Base-by-base conservation (phyloP, 176 grass and related monocot genomes). In the Eragrostis nindensis region DNA sequence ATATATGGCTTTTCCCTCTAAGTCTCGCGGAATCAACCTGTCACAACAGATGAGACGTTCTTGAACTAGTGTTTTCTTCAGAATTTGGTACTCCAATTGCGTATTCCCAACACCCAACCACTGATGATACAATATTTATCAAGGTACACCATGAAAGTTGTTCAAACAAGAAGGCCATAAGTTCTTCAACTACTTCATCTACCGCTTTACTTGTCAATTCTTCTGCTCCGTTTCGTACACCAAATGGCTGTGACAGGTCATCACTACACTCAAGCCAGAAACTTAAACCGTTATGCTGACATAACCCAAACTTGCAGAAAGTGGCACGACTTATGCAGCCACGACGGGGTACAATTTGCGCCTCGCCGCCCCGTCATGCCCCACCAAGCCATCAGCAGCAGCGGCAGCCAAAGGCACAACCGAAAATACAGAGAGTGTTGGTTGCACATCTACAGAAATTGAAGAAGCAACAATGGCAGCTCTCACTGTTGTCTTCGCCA, bases 181-280 rank as follows among this genome's bases (percentile, higher is more conserved):
- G 49, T 87, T 84, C 75, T 67, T 88, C 86, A 84, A 55, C 81
- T 4, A 80, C 86, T 52, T 80, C 81, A 88, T 32, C 70, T 80
- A 80, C 86, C 81, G 42, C 29, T 40, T 53, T 66, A 29, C 60
- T 24, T 7, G 27, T 60, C 74, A 11, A 64, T n/a, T 36, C 42
- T 21, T 62, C 68, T 3, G 11, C 68, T 68, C 47, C 10, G 5
- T 78, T 66, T 16, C 49, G 41, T 47, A 13, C 12, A 61, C 57
- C 6, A 13, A n/a, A 17, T 62, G 62, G 48, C 67, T 26, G 49
- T 61, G 43, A 64, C 63, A 21, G 18, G 39, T 66, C 75, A 42
- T 68, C 74, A 80, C 80, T 80, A 21, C 89, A 87, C 83, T 86
- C 84, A 87, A 90, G 17, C 80, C 18, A 62, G 62, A 86, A 79